These are phyloP conservation scores for Alternaria sp. DNA, from an alignment of 2,329 filamentous ascomycete species.

Conservation along the genomic window DNA sequence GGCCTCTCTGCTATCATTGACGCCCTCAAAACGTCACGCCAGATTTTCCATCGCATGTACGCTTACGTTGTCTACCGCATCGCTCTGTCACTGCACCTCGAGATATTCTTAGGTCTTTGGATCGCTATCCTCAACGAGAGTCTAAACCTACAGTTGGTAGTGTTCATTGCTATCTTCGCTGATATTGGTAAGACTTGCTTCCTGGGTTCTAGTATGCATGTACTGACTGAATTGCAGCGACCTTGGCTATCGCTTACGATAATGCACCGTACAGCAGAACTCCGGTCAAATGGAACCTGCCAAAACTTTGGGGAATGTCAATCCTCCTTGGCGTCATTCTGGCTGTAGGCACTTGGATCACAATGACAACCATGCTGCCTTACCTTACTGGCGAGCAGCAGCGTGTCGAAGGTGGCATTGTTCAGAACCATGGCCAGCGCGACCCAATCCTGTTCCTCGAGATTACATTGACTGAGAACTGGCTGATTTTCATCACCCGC, in stretches of 20 bases:
- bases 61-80: constrained; percentile 96
- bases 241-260: constrained; percentile 91
- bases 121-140: constrained; percentile 86
- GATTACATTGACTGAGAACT: constrained; percentile 91
- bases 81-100: constrained; percentile 87
- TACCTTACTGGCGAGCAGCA: constrained; percentile 52
- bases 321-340: constrained; percentile 83
- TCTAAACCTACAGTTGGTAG: constrained; percentile 85
- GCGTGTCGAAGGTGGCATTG: constrained; percentile 79
- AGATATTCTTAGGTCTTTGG: constrained; percentile 92
- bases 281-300: constrained; percentile 94
- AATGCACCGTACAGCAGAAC: constrained; percentile 87
- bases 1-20: constrained; percentile 93
- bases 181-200: constrained; percentile 65
- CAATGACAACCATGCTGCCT: constrained; percentile 82
- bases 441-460: constrained; percentile 89
- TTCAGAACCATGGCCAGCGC: constrained; percentile 85
- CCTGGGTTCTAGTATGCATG: neutral
- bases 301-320: constrained; percentile 93
- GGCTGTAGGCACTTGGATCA: constrained; percentile 86
- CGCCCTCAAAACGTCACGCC: constrained; percentile 89
- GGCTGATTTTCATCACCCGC: constrained; percentile 96
- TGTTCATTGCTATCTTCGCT: constrained; percentile 95
- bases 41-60: constrained; percentile 98
- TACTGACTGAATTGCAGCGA: constrained; percentile 60